These are phyloP conservation scores for Penicillium paneum DNA, from an alignment of 2,329 filamentous ascomycete genomes.

Conservation along the genomic window DNA sequence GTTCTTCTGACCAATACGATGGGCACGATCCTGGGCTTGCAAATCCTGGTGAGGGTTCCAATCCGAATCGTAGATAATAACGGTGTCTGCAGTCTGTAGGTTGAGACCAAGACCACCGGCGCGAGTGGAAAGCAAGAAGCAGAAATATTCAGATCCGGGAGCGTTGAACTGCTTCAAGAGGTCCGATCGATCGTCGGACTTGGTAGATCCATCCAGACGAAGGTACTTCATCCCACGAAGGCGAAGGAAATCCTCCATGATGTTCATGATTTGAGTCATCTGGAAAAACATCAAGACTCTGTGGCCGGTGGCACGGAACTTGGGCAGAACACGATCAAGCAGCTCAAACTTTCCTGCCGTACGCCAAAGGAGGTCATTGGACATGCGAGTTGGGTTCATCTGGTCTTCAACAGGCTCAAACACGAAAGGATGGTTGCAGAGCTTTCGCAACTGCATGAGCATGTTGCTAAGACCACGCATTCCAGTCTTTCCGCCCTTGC, in stretches of 20 bases:
- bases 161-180: constrained; percentile 86
- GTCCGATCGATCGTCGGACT: constrained; percentile 94
- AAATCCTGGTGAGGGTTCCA: constrained; percentile 99
- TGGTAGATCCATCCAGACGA: constrained; percentile 92
- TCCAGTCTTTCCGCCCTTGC: constrained; percentile 90
- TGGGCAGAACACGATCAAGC: constrained; percentile 85
- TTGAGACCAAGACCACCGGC: constrained; percentile 97
- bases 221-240: constrained; percentile 80
- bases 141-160: constrained; percentile 88
- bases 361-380: constrained; percentile 92
- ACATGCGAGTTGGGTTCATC: constrained; percentile 85
- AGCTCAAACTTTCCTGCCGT: constrained; percentile 97
- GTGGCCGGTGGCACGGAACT: constrained; percentile 87
- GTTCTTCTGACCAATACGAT: constrained; percentile 99
- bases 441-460: constrained; percentile 98
- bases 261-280: constrained; percentile 99
- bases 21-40: constrained; percentile 97
- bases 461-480: constrained; percentile 97
- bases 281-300: constrained; percentile 99
- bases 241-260: constrained; percentile 97
- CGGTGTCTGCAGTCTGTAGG: constrained; percentile 93
- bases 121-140: constrained; percentile 97
- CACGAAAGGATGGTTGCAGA: constrained; percentile 98
- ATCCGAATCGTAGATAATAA: constrained; percentile 99
- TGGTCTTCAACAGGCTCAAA: constrained; percentile 98